These are phyloP conservation scores for Mallotus japonicus DNA, from an alignment of 441 rosid species.

Conservation along the genomic window DNA sequence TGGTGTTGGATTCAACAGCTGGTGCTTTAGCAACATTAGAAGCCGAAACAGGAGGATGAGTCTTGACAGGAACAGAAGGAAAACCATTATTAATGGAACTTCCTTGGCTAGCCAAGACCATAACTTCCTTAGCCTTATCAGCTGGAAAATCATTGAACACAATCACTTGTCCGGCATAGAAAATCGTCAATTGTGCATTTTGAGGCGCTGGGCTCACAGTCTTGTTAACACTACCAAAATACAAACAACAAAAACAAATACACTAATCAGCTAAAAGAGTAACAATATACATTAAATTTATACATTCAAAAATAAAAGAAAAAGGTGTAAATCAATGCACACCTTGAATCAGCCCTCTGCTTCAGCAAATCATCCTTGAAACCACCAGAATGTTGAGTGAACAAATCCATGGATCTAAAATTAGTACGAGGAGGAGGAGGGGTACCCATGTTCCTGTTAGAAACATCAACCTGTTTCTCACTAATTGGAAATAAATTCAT, in stretches of 20 bases:
- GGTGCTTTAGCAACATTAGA: conserved; percentile 24
- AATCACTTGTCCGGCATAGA: conserved; percentile 69
- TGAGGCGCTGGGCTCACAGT: conserved; percentile 32
- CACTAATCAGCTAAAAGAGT: conserved; percentile 1
- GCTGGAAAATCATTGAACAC: conserved; percentile 62
- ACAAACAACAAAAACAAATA: conserved; percentile 3
- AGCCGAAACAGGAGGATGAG: conserved; percentile 12
- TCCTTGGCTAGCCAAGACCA: conserved; percentile 56
- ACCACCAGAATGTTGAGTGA: conserved; percentile 50
- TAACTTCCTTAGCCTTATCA: conserved; percentile 68
- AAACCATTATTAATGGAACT: conserved; percentile 24
- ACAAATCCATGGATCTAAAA: conserved; percentile 46
- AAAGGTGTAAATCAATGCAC: conserved; percentile 26
- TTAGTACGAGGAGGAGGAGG: conserved; percentile 20
- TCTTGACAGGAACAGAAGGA: conserved; percentile 24
- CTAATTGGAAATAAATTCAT: conserved; percentile 59
- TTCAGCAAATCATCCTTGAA: conserved; percentile 34
- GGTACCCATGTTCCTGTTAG: conserved; percentile 14
- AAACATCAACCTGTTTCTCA: conserved; percentile 25
- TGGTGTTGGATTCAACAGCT: conserved; percentile 29
- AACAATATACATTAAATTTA: not conserved
- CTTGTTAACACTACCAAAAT: conserved; percentile 26
- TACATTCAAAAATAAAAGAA: no score
- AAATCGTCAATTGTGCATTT: conserved; percentile 69
- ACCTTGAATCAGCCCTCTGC: conserved; percentile 40